These are phyloP conservation scores for Sisymbrium altissimum DNA, from an alignment of 345 rosid species.

Conservation along the genomic window DNA sequence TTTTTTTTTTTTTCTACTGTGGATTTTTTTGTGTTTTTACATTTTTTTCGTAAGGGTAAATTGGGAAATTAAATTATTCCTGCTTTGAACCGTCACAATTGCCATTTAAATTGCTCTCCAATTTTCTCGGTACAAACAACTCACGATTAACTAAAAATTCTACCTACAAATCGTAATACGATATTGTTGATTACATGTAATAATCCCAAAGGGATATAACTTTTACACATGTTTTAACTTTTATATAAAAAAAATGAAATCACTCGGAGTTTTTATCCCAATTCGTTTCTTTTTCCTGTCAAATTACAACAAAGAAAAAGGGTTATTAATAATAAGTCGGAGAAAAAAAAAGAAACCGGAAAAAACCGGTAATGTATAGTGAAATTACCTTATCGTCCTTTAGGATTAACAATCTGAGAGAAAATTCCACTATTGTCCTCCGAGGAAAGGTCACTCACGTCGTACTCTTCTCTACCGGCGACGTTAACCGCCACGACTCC, in stretches of 20 bases:
- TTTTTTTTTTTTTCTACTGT: too few species aligned
- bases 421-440: constrained; percentile 43
- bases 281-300: not conserved
- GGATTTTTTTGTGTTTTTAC: constrained; percentile 3
- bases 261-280: not conserved
- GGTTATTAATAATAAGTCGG: too few species aligned
- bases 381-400: constrained; percentile 48
- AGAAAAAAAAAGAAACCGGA: too few species aligned
- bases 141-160: not conserved
- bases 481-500: constrained; percentile 32
- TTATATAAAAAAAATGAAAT: not conserved
- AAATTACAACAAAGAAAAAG: not conserved
- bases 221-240: too few species aligned
- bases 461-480: constrained; percentile 23
- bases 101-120: not conserved
- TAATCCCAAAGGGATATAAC: constrained; percentile 11
- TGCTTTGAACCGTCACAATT: not conserved
- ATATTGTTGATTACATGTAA: constrained; percentile 2
- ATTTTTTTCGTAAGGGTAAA: not conserved
- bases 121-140: not conserved
- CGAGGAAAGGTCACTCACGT: constrained; percentile 17
- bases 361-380: not conserved
- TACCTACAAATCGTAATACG: constrained; percentile 4
- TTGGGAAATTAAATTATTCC: not conserved
- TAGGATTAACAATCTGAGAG: constrained; percentile 59